A percentile compares a stretch with the other conserved stretches of the same genome.
phyloP scores from a whole-genome alignment of 2,329 filamentous ascomycete genomes.

The Microdochium paspali region DNA sequence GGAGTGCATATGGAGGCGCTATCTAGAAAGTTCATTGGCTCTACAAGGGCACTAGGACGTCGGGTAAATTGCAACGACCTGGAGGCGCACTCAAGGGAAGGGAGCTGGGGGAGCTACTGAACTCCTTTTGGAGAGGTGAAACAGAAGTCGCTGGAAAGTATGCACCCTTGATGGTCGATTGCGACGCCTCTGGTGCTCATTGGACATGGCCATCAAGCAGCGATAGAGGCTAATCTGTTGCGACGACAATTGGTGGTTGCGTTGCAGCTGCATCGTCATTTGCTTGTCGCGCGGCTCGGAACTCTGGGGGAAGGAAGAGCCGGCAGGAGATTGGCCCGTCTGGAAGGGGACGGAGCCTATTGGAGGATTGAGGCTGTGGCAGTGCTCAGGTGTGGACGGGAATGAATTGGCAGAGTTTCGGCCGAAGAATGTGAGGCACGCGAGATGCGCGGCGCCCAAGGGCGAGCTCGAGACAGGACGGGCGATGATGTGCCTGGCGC shows the following conservation, averaged over 20 bases:
- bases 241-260: too few relatives aligned
- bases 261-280: too few relatives aligned
- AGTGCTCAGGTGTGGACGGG: too few relatives aligned
- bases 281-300: too few relatives aligned
- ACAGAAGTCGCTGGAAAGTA: slow-evolving; percentile 25
- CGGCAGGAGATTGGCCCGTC: not conserved
- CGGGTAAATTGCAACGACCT: not conserved
- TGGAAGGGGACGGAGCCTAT: not conserved
- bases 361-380: not conserved
- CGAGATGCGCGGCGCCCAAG: too few relatives aligned
- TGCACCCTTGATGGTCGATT: not conserved
- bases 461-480: too few relatives aligned
- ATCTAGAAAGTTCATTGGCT: slow-evolving; percentile 16
- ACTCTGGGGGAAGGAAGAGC: too few relatives aligned
- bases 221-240: too few relatives aligned
- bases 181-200: not conserved
- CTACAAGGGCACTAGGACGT: not conserved
- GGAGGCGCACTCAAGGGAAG: not conserved
- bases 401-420: too few relatives aligned
- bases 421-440: too few relatives aligned
- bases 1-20: slow-evolving; percentile 22
- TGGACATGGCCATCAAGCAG: not conserved
- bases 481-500: too few relatives aligned
- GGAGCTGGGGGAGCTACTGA: not conserved
- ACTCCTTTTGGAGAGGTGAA: slow-evolving; percentile 22